These are phyloP conservation scores for Phialemoniopsis sp. DNA, from an alignment of 2,329 filamentous ascomycete genomes.

Conservation along the genomic window DNA sequence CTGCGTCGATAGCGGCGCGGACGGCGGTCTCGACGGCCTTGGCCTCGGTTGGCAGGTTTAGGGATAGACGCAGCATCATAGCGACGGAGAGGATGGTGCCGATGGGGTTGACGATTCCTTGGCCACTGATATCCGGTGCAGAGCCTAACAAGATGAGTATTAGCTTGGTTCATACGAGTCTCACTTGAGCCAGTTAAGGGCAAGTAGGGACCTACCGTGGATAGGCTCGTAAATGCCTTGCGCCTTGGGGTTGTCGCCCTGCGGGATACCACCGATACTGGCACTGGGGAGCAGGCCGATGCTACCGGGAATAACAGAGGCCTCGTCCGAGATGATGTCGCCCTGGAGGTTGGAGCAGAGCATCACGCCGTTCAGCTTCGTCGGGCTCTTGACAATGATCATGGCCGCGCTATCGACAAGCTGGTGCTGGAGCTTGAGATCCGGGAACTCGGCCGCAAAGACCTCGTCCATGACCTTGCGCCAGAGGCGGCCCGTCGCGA, in stretches of 20 bases:
- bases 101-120: conserved; percentile 88
- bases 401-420: conserved; percentile 96
- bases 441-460: conserved; percentile 84
- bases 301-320: conserved; percentile 87
- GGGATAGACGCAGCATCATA: conserved; percentile 95
- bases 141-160: conserved; percentile 52
- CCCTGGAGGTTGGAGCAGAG: conserved; percentile 94
- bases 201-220: conserved; percentile 77
- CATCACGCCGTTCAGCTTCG: conserved; percentile 81
- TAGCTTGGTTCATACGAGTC: no score
- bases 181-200: no score
- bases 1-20: conserved; percentile 71
- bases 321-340: conserved; percentile 94
- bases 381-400: conserved; percentile 94
- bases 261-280: conserved; percentile 79
- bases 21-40: conserved; percentile 79
- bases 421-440: conserved; percentile 80
- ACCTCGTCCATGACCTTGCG: conserved; percentile 80
- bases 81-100: conserved; percentile 88
- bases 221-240: conserved; percentile 98
- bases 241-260: conserved; percentile 78
- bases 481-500: conserved; percentile 88
- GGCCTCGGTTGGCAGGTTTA: conserved; percentile 74
- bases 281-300: conserved; percentile 86
- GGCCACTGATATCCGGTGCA: conserved; percentile 88